Conservation (phyloP, 2,329 filamentous ascomycete genomes). For the Aureobasidium sp. region DNA sequence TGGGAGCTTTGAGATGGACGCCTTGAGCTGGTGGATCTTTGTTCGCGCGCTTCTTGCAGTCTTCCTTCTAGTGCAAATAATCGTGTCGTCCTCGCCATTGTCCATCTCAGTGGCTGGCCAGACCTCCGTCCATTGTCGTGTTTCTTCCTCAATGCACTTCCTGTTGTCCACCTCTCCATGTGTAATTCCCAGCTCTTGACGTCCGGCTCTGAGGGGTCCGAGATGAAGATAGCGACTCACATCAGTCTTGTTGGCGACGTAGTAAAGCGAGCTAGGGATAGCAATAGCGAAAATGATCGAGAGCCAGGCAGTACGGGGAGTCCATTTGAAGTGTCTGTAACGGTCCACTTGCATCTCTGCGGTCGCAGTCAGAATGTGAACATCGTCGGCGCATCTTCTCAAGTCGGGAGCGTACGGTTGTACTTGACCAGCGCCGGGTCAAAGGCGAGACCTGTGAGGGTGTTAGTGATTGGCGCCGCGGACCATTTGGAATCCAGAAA, state of each 20-base stretch:
- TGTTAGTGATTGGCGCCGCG: constrained; percentile 16
- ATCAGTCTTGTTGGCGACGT: constrained; percentile 71
- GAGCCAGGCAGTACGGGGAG: constrained; percentile 68
- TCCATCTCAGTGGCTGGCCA: not conserved
- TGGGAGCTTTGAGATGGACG: not conserved
- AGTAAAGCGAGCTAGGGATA: constrained; percentile 63
- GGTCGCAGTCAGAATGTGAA: constrained; percentile 15
- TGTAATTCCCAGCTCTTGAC: not conserved
- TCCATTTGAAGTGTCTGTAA: constrained; percentile 95
- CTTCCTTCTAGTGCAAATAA: not conserved
- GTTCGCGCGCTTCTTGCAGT: not conserved
- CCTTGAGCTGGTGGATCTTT: not conserved
- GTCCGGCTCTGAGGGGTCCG: not conserved
- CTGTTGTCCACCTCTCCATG: not conserved
- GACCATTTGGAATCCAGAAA: not conserved
- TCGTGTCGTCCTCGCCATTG: not conserved
- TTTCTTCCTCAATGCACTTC: not conserved
- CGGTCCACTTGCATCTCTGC: constrained; percentile 76
- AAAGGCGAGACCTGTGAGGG: constrained; percentile 37
- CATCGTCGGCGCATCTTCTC: not conserved
- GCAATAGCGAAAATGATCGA: constrained; percentile 67
- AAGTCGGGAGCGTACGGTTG: constrained; percentile 38
- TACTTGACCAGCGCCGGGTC: constrained; percentile 52
- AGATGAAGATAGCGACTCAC: constrained; percentile 51
- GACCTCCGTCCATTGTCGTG: not conserved